A percentile compares a stretch with the other conserved stretches of the same genome.
phyloP scores from a whole-genome alignment of 352 stramenopile species.

The Phytophthora hybrid region DNA sequence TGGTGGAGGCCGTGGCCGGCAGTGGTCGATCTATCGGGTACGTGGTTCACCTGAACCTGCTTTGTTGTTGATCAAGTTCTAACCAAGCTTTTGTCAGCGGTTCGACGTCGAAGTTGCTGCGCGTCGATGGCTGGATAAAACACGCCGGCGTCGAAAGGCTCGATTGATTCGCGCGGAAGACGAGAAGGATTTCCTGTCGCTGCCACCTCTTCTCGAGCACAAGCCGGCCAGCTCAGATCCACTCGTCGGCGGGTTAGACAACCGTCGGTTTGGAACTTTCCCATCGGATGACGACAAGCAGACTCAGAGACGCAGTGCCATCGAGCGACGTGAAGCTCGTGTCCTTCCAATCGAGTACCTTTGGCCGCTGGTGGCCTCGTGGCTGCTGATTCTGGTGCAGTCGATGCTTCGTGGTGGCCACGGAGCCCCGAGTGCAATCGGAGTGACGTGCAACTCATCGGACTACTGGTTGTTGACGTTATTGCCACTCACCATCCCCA shows the following conservation, averaged over 20 bases:
- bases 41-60: neutral
- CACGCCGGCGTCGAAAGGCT: conserved; percentile 50
- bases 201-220: conserved; percentile 48
- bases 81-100: conserved; percentile 30
- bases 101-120: conserved; percentile 68
- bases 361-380: conserved; percentile 63
- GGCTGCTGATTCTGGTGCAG: conserved; percentile 77
- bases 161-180: conserved; percentile 53
- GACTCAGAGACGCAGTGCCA: conserved; percentile 45
- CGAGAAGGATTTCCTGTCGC: conserved; percentile 67
- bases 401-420: conserved; percentile 80
- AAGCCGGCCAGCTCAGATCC: conserved; percentile 23
- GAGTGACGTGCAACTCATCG: conserved; percentile 92
- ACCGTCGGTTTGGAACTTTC: conserved; percentile 55
- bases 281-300: conserved; percentile 48
- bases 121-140: conserved; percentile 66
- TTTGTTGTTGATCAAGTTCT: neutral
- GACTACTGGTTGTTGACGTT: conserved; percentile 94
- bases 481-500: conserved; percentile 81
- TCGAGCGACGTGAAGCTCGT: conserved; percentile 59
- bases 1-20: conserved; percentile 47
- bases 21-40: conserved; percentile 74
- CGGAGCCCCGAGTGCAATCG: conserved; percentile 79
- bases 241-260: conserved; percentile 18
- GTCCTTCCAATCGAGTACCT: conserved; percentile 69